A percentile compares a stretch with the other conserved stretches of the same genome.
Evolutionary conservation across 1,284 basidiomycete genomes (phyloP).

Genomic region (Fomitopsis pinicola): DNA sequence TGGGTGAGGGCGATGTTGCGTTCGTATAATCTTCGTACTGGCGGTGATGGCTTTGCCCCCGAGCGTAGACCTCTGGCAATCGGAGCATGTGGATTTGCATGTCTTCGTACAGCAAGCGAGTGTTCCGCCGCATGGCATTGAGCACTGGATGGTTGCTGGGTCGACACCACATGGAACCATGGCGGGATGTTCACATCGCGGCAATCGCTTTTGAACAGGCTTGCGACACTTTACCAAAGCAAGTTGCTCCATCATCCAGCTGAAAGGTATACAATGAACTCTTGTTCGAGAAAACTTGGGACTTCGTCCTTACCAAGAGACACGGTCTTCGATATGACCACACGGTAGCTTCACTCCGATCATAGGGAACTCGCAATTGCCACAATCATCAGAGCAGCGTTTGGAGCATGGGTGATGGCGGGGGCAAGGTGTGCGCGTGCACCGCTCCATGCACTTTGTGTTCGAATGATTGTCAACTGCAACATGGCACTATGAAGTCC

Average conservation of each 20-base stretch:
- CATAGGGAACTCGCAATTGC: constrained; percentile 49
- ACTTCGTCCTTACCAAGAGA: constrained; percentile 48
- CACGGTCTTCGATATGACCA: constrained; percentile 43
- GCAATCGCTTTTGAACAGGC: constrained; percentile 44
- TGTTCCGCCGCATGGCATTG: constrained; percentile 35
- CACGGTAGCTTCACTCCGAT: constrained; percentile 53
- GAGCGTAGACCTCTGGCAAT: constrained; percentile 38
- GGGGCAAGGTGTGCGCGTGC: constrained; percentile 46
- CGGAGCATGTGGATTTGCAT: constrained; percentile 47
- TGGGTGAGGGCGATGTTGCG: constrained; percentile 40
- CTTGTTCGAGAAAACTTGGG: not conserved
- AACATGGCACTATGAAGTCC: constrained; percentile 53
- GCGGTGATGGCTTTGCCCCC: not conserved
- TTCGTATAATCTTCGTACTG: constrained; percentile 22
- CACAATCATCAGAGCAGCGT: constrained; percentile 53
- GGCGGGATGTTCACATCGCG: constrained; percentile 53
- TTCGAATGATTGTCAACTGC: constrained; percentile 32
- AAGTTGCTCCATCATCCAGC: constrained; percentile 43
- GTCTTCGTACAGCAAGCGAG: constrained; percentile 51
- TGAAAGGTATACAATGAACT: constrained; percentile 19
- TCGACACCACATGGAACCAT: constrained; percentile 43
- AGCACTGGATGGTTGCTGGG: constrained; percentile 37
- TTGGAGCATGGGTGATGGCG: constrained; percentile 58
- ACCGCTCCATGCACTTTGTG: constrained; percentile 32
- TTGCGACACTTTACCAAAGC: constrained; percentile 40